Evolutionary conservation across 2,329 filamentous ascomycete genomes (phyloP).

Genomic region (Fusarium odoratissimum): DNA sequence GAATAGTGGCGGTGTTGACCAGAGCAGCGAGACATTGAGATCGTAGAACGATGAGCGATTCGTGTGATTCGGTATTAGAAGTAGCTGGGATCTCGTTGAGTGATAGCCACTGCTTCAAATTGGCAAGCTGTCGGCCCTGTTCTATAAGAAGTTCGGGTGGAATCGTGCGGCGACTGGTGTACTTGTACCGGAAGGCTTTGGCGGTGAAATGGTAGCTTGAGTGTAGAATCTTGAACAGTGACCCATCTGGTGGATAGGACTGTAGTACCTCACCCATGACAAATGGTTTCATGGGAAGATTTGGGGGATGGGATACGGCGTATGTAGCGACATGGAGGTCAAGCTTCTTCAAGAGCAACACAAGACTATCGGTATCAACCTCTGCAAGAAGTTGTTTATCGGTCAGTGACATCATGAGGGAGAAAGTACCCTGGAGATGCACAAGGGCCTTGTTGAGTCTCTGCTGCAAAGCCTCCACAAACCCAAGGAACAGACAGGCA

Average conservation of each 20-base stretch:
- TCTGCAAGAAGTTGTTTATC: not conserved
- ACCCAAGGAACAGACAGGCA: constrained; percentile 32
- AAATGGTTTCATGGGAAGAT: constrained; percentile 6
- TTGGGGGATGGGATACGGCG: constrained; percentile 6
- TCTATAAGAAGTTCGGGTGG: constrained; percentile 38
- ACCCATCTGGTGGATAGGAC: constrained; percentile 4
- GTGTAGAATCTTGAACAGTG: constrained; percentile 12
- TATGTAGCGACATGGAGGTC: constrained; percentile 39
- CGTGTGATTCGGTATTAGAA: not conserved
- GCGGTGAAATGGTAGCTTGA: constrained; percentile 31
- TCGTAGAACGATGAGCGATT: constrained; percentile 27
- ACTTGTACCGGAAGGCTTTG: constrained; percentile 24
- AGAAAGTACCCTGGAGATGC: constrained; percentile 26
- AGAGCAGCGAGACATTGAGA: constrained; percentile 29
- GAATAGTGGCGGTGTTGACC: constrained; percentile 8
- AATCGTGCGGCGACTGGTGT: constrained; percentile 12
- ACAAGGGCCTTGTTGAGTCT: constrained; percentile 6
- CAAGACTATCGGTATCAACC: constrained; percentile 10
- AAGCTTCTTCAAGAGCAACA: constrained; percentile 28
- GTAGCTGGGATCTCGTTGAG: not conserved
- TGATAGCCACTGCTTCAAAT: constrained; percentile 31
- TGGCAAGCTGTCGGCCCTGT: constrained; percentile 31
- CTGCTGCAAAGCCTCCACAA: constrained; percentile 25
- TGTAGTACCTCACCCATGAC: not conserved
- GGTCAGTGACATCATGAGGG: constrained; percentile 17